phyloP scores from a whole-genome alignment of 2,329 filamentous ascomycete species.

The Xylaria sp. region DNA sequence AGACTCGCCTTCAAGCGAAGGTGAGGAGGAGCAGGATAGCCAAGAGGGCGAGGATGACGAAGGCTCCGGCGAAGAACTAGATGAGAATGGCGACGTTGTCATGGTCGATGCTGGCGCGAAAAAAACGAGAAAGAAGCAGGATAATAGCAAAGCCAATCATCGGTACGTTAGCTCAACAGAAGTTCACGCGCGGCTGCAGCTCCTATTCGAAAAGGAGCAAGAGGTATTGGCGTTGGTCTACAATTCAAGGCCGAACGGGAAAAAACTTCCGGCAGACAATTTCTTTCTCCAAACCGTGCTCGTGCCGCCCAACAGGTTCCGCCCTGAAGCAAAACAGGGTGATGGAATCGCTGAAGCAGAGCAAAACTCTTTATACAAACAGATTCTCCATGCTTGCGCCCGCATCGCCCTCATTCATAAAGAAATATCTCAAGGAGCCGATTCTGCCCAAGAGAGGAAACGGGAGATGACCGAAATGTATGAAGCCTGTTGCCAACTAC shows the following conservation, averaged over 20 bases:
- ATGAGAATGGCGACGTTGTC: slow-evolving; percentile 67
- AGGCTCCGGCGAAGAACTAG: slow-evolving; percentile 59
- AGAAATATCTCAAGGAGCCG: slow-evolving; percentile 64
- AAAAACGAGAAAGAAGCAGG: slow-evolving; percentile 51
- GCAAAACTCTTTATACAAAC: slow-evolving; percentile 88
- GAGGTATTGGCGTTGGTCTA: slow-evolving; percentile 89
- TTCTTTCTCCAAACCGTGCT: slow-evolving; percentile 91
- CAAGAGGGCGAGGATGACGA: slow-evolving; percentile 46
- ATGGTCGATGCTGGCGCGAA: slow-evolving; percentile 62
- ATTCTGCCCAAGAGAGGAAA: slow-evolving; percentile 51
- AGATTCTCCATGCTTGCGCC: slow-evolving; percentile 80
- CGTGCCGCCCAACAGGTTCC: slow-evolving; percentile 91
- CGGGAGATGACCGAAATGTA: slow-evolving; percentile 81
- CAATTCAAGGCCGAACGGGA: slow-evolving; percentile 73
- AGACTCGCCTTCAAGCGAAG: slow-evolving; percentile 59
- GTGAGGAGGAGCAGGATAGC: slow-evolving; percentile 55
- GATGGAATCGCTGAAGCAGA: slow-evolving; percentile 85
- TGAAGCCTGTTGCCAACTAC: slow-evolving; percentile 82
- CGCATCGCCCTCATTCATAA: slow-evolving; percentile 78
- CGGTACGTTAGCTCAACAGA: slow-evolving; percentile 85
- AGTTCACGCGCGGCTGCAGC: slow-evolving; percentile 78
- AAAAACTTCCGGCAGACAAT: slow-evolving; percentile 81
- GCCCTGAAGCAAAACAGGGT: slow-evolving; percentile 85
- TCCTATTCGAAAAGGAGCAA: slow-evolving; percentile 87
- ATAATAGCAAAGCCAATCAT: slow-evolving; percentile 59